Evolutionary conservation across 495 filamentous ascomycete species (phyloP).

Genomic region (Jackrogersella multiformis): DNA sequence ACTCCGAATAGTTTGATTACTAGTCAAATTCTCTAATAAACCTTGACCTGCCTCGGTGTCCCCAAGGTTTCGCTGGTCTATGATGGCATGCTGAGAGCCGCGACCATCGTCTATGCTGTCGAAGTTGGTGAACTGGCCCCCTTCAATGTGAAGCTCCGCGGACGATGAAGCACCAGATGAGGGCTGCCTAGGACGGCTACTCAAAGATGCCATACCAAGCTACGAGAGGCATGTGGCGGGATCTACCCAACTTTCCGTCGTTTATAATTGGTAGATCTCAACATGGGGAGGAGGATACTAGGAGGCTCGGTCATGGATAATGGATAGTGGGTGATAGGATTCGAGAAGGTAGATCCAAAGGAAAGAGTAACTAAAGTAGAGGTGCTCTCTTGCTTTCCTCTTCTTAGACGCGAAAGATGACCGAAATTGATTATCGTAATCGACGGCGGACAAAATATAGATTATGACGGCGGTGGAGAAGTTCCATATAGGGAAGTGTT

Average conservation of each 20-base stretch:
- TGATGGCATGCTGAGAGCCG: slow-evolving; percentile 37
- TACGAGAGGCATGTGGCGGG: slow-evolving; percentile 22
- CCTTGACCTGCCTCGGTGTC: slow-evolving; percentile 52
- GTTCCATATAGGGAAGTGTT: slow-evolving; percentile 5
- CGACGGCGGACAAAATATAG: slow-evolving; percentile 13
- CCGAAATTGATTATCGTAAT: slow-evolving; percentile 2
- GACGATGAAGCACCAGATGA: slow-evolving; percentile 52
- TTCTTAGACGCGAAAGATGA: slow-evolving; percentile 1
- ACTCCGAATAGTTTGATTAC: slow-evolving; percentile 24
- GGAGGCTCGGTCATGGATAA: background rate
- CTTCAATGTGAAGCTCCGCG: slow-evolving; percentile 42
- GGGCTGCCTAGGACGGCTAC: slow-evolving; percentile 38
- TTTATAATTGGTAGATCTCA: slow-evolving; percentile 13
- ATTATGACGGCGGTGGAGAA: slow-evolving; percentile 3
- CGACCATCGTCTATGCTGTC: slow-evolving; percentile 37
- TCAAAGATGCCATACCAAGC: slow-evolving; percentile 38
- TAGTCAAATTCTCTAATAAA: slow-evolving; percentile 42
- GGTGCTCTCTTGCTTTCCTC: background rate
- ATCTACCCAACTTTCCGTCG: slow-evolving; percentile 27
- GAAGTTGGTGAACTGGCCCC: slow-evolving; percentile 35
- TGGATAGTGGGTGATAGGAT: too few relatives aligned
- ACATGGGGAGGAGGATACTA: slow-evolving; percentile 9
- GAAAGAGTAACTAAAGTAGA: background rate
- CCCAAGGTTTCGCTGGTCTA: slow-evolving; percentile 42
- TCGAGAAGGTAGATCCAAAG: background rate